A percentile compares a stretch with the other conserved stretches of the same genome.
Evolutionary conservation across 306 rosid genomes (phyloP).

Genomic region (Lathyrus sativus): DNA sequence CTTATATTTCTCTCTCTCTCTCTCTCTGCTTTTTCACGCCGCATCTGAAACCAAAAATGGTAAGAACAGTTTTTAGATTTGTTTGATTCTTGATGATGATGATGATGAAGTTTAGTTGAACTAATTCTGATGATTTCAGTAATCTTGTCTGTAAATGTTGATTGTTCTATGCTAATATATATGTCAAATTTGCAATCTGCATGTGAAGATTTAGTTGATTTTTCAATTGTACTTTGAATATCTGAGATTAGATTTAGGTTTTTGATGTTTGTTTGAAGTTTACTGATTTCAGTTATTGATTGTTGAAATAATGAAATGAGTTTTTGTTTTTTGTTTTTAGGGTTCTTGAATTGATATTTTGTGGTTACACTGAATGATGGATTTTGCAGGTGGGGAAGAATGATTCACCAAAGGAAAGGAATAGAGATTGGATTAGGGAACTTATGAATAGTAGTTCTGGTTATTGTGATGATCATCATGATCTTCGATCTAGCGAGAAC

Average conservation of each 20-base stretch:
- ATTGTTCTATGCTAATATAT: not conserved
- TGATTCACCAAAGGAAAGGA: conserved; percentile 44
- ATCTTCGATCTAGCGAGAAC: conserved; percentile 66
- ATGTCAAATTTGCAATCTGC: conserved; percentile 17
- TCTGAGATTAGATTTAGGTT: conserved; percentile 39
- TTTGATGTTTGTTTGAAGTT: conserved; percentile 15
- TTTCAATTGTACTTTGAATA: conserved; percentile 9
- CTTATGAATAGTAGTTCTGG: conserved; percentile 65
- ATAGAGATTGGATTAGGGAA: conserved; percentile 65
- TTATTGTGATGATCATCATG: conserved; percentile 69
- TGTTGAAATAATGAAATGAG: conserved; percentile 32
- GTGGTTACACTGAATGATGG: not conserved
- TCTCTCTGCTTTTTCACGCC: conserved; percentile 35
- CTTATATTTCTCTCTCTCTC: conserved; percentile 30
- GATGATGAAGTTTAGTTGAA: conserved; percentile 5
- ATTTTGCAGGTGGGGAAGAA: conserved; percentile 61
- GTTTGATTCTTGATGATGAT: conserved; percentile 31
- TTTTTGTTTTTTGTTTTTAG: conserved; percentile 17
- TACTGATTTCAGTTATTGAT: conserved; percentile 34
- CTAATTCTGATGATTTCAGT: conserved; percentile 12
- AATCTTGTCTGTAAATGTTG: conserved; percentile 23
- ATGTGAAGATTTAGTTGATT: conserved; percentile 34
- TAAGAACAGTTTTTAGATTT: conserved; percentile 36
- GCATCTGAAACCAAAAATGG: conserved; percentile 54
- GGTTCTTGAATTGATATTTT: conserved; percentile 37